These are phyloP conservation scores for Odontarrhena argentea DNA, from an alignment of 345 rosid species.

Conservation along the genomic window DNA sequence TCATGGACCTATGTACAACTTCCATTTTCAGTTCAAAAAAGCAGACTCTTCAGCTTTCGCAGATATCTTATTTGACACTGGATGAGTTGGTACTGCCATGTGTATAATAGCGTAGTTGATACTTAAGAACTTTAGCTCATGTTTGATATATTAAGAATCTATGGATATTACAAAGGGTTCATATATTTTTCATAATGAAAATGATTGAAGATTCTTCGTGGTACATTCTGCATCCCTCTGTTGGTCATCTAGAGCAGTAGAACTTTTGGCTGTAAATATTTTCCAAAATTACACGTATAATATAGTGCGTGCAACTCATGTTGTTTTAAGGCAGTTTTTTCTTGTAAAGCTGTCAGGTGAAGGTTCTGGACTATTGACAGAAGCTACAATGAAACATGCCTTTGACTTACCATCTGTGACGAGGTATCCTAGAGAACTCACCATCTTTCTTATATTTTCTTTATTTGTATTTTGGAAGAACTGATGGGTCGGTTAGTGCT, in stretches of 20 bases:
- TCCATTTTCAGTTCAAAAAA: neutral
- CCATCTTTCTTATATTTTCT: conserved; percentile 1
- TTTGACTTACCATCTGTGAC: conserved; percentile 58
- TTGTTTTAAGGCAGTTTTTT: conserved; percentile 26
- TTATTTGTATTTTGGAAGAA: conserved; percentile 25
- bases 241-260: conserved; percentile 2
- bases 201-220: conserved; percentile 15
- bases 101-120: conserved; percentile 7
- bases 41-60: conserved; percentile 9
- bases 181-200: neutral
- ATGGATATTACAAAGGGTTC: conserved; percentile 8
- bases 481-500: conserved; percentile 5
- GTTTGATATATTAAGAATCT: conserved; percentile 6
- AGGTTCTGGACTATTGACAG: conserved; percentile 47
- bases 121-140: conserved; percentile 19
- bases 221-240: conserved; percentile 19
- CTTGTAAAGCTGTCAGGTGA: conserved; percentile 44
- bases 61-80: conserved; percentile 19
- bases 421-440: conserved; percentile 50
- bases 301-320: neutral
- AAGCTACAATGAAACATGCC: conserved; percentile 56
- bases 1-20: conserved; percentile 23
- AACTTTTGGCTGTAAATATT: neutral
- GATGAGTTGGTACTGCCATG: conserved; percentile 19
- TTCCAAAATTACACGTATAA: neutral